Conservation (phyloP, 805 yeast genomes). For the Saccharomycopsis sp. region DNA sequence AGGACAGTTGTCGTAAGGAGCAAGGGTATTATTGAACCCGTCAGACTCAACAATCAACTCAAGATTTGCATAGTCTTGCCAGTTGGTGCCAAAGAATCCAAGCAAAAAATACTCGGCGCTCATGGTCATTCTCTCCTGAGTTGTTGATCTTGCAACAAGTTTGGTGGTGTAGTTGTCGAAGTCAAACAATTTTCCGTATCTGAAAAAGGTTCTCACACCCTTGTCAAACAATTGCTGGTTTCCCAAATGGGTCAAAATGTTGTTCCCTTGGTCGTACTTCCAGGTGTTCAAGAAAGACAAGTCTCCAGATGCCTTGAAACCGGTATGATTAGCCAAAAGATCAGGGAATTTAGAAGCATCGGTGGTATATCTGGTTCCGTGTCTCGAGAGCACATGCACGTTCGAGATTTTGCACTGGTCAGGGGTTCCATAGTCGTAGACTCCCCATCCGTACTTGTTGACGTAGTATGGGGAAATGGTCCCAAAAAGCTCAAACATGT, state of each 20-base stretch:
- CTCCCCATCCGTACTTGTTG: slow-evolving; percentile 21
- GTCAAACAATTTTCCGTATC: slow-evolving; percentile 21
- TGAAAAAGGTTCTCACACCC: slow-evolving; percentile 21
- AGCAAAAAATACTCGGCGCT: slow-evolving; percentile 41
- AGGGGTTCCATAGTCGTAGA: slow-evolving; percentile 22
- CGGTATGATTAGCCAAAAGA: slow-evolving; percentile 28
- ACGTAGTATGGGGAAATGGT: slow-evolving; percentile 21
- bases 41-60: slow-evolving; percentile 21
- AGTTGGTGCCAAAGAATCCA: slow-evolving; percentile 40
- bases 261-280: slow-evolving; percentile 20
- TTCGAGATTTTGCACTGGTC: slow-evolving; percentile 50
- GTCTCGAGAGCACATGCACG: slow-evolving; percentile 66
- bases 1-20: slow-evolving; percentile 20
- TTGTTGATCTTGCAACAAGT: slow-evolving; percentile 29
- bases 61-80: slow-evolving; percentile 22
- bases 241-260: slow-evolving; percentile 22
- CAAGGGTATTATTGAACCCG: slow-evolving; percentile 23
- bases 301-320: slow-evolving; percentile 38
- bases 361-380: slow-evolving; percentile 74
- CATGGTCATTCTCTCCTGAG: slow-evolving; percentile 42
- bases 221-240: slow-evolving; percentile 24
- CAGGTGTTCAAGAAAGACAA: slow-evolving; percentile 46
- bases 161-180: slow-evolving; percentile 7
- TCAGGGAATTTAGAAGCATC: slow-evolving; percentile 25
- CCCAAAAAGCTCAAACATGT: slow-evolving; percentile 22